Percentiles rank a stretch among this genome's conserved stretches.
Conservation (phyloP, 1,284 basidiomycete species). For the Rhodotorula sp. region DNA sequence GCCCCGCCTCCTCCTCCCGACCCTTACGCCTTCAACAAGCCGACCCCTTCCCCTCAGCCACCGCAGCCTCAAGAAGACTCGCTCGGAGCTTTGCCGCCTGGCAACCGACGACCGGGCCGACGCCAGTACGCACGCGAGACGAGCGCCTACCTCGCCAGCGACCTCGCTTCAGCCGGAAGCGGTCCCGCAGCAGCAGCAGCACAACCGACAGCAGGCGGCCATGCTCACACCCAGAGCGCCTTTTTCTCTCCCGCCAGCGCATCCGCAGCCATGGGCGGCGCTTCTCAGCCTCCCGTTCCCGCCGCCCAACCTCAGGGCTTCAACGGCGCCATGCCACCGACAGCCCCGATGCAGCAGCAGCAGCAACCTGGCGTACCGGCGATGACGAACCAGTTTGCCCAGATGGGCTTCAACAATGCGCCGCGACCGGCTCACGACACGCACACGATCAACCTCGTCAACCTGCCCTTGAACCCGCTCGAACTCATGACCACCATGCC, state of each 20-base stretch:
- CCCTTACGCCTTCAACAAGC: not conserved
- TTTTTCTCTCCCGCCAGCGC: conserved; percentile 33
- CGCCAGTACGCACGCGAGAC: conserved; percentile 37
- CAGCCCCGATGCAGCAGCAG: not conserved
- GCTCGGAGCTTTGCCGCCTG: conserved; percentile 4
- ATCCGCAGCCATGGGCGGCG: not conserved
- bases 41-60: not conserved
- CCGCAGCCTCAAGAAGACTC: conserved; percentile 10
- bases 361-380: conserved; percentile 55
- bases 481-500: conserved; percentile 71
- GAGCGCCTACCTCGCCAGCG: conserved; percentile 36
- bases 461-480: conserved; percentile 81
- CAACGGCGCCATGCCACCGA: not conserved
- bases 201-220: conserved; percentile 12
- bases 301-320: not conserved
- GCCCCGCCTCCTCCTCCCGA: not conserved
- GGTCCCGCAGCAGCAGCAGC: not conserved
- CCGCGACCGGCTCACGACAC: conserved; percentile 2
- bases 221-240: conserved; percentile 31
- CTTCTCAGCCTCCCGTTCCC: too few species aligned
- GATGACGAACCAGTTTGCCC: conserved; percentile 77
- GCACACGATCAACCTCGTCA: conserved; percentile 66
- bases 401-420: conserved; percentile 65
- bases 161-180: not conserved
- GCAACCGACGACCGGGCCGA: conserved; percentile 11